Percentiles rank a stretch among this genome's conserved stretches.
These are phyloP conservation scores for Stachybotrys elegans DNA, from an alignment of 2,329 filamentous ascomycete genomes.

Conservation along the genomic window DNA sequence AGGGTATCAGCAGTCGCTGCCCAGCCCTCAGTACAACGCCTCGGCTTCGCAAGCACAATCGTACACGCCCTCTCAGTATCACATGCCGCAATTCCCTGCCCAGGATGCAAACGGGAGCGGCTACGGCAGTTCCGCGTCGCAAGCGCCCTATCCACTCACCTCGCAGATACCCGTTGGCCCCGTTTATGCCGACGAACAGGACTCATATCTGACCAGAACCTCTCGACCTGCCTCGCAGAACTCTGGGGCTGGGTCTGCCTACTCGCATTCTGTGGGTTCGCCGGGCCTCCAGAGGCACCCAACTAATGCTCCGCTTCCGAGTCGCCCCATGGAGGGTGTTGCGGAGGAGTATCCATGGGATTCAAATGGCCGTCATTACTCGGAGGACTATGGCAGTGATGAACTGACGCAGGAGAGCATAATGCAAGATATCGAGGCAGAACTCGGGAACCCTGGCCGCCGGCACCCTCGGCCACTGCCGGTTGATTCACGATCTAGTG, in stretches of 20 bases:
- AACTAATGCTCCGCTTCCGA: conserved; percentile 56
- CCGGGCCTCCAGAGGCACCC: conserved; percentile 51
- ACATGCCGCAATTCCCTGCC: conserved; percentile 22
- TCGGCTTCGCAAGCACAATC: conserved; percentile 20
- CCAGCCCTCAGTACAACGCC: conserved; percentile 27
- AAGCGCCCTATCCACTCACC: conserved; percentile 46
- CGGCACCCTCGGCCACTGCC: conserved; percentile 33
- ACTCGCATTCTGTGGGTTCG: conserved; percentile 33
- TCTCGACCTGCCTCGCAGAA: conserved; percentile 46
- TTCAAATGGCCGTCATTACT: conserved; percentile 26
- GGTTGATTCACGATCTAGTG: conserved; percentile 40
- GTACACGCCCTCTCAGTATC: conserved; percentile 32
- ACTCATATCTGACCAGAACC: conserved; percentile 37
- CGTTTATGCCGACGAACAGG: conserved; percentile 42
- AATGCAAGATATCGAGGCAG: conserved; percentile 54
- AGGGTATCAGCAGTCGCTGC: conserved; percentile 36
- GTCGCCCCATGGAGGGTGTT: conserved; percentile 40
- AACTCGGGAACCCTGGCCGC: conserved; percentile 34
- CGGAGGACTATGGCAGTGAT: conserved; percentile 29
- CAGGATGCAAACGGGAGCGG: conserved; percentile 35
- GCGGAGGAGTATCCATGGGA: conserved; percentile 37
- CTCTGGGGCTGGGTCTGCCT: conserved; percentile 42
- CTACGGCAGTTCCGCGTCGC: conserved; percentile 32
- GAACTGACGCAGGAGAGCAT: conserved; percentile 45
- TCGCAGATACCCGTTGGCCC: conserved; percentile 50